Percentiles rank a stretch among this genome's conserved stretches.
Conservation (phyloP, 176 grass and related monocot genomes). For the Olyra latifolia region DNA sequence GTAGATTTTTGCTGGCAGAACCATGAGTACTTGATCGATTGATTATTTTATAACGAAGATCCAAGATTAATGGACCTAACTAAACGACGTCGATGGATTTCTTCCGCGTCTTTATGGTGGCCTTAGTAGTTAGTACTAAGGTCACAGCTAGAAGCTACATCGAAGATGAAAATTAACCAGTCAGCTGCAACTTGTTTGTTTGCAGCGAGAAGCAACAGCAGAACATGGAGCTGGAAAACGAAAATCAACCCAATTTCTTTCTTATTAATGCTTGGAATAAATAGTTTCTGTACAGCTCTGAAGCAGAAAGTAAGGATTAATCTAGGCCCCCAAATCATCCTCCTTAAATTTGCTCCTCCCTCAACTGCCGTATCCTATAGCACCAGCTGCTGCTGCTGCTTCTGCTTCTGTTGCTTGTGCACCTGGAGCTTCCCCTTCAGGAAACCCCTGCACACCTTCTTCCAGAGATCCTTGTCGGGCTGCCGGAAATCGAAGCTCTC, state of each 20-base stretch:
- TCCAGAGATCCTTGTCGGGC: constrained; percentile 79
- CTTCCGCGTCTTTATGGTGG: no score
- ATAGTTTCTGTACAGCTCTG: constrained; percentile 41
- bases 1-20: background rate
- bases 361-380: background rate
- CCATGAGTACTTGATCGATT: background rate
- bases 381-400: background rate
- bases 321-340: constrained; percentile 2
- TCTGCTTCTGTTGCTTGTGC: constrained; percentile 24
- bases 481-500: constrained; percentile 55
- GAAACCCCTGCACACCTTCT: constrained; percentile 73
- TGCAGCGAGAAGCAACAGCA: background rate
- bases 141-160: no score
- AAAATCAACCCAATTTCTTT: background rate
- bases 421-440: constrained; percentile 60
- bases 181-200: no score
- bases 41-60: background rate
- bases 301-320: constrained; percentile 50
- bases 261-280: constrained; percentile 39
- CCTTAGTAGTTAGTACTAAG: no score
- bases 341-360: background rate
- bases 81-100: no score
- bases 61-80: background rate
- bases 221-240: no score
- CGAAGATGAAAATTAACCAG: no score